Base-by-base conservation (phyloP, 176 grass and related monocot species). In the Ensete ventricosum region DNA sequence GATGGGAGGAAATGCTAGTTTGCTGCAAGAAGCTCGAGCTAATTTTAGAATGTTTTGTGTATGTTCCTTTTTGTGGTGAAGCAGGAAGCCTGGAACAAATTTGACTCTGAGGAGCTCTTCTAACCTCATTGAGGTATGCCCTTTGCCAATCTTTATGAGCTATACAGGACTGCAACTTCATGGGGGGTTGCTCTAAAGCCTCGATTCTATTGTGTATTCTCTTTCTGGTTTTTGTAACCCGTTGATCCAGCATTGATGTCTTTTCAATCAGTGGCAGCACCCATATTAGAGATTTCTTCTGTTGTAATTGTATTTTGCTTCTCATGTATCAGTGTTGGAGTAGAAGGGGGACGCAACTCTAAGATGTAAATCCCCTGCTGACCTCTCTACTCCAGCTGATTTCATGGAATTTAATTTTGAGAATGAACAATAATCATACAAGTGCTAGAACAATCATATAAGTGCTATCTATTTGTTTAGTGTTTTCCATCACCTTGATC, bases 81-180 rank as follows among this genome's bases (percentile, higher is more conserved):
- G 57, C 72, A 74, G 72, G 72, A 74, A 74, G 53, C 72, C 57
- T 74, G 72, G 72, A 74, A 74, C 14, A 74, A 74, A 74, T 74
- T 74, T 24, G 57, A 58, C 21, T 74, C 72, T 6, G 72, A 74
- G 72, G 72, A 74, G 72, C 72, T 74, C 14, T 74, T 74, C 13
- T 74, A 74, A 74, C 55, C 14, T 29, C 72, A 1, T 29, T 55
- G 72, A 13, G 11, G 14, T 52, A 12, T 53, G 9, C 20, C 12
- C 20, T 22, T 34, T 68, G 57, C 20, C 8, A n/a, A 4, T 62
- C 20, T 14, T 14, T 14, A 8, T 16, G 23, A 48, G 21, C 24
- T 29, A 67, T 67, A 22, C 64, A 43, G 25, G 64, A 34, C 12
- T 3, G 8, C 26, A 29, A 14, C 64, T 16, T 29, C 12, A 29